Evolutionary conservation across 1,284 basidiomycete species (phyloP), one percentile per base, ranked within the genome.

Genomic region (Sporisorium reilianum): DNA sequence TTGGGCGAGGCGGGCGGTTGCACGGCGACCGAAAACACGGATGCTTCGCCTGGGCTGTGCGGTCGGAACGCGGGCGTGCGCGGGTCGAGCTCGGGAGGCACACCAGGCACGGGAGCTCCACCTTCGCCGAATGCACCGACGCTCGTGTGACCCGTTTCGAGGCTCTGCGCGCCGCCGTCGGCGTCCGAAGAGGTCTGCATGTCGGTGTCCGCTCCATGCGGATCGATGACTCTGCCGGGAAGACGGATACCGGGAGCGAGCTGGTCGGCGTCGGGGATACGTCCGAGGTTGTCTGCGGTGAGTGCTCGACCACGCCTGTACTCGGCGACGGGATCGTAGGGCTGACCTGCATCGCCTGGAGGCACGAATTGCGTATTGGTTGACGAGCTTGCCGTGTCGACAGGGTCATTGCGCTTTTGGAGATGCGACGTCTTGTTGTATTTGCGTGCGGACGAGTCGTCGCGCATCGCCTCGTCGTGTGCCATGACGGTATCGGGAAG

Each of bases 171-270:
- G 32, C 62, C 67, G 6, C 54, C 76, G 34, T 72, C 74, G 16
- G 69, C 69, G 16, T 78, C 70, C 12, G 73, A 76, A 18, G 74
- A 73, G 38, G 73, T 77, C 50, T 69, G 63, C 55, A 70, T 64
- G 64, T 71, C 71, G 20, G 64, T 66, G 22, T 74, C 66, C 10
- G 56, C 55, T 9, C 49, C 57, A 25, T 55, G 68, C 4, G 64
- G 40, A 32, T 70, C 63, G 30, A 71, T 58, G 5, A 60, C 50
- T 20, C 64, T 53, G 8, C 75, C 72, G 8, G 79, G 75, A 2
- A 84, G 67, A 23, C 82, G 77, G 26, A 84, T 84, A 11, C 82
- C 82, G 3, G 82, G 82, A 9, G 82, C 82, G 12, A 84, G 73
- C 53, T 84, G 78, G 46, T 84, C 82, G 10, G 80, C 82, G 11